Conservation (phyloP, 2,329 filamentous ascomycete species). For the Hypocreales sp. region DNA sequence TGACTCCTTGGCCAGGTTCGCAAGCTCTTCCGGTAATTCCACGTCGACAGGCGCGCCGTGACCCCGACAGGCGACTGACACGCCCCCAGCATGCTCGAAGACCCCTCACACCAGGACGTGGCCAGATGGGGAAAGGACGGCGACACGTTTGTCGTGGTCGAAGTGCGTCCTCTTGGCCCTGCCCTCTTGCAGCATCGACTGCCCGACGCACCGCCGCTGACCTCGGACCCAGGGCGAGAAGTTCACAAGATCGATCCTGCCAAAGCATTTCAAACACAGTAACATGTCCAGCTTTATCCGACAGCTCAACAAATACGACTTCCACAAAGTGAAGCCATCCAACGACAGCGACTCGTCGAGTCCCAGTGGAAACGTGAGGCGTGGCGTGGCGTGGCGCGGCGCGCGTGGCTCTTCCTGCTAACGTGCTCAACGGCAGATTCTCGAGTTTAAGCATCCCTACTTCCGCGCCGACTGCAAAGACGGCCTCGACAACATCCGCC, state of each 20-base stretch:
- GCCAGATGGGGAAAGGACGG: constrained; percentile 92
- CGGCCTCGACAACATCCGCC: constrained; percentile 86
- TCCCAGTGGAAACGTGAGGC: constrained; percentile 21
- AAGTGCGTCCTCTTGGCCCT: constrained; percentile 19
- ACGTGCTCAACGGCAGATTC: constrained; percentile 31
- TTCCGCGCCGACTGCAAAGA: constrained; percentile 95
- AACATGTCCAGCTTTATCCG: constrained; percentile 96
- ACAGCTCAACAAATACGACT: constrained; percentile 94
- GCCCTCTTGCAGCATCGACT: background rate
- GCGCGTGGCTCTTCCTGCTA: too few species aligned
- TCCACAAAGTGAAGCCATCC: constrained; percentile 74
- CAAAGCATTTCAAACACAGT: constrained; percentile 98
- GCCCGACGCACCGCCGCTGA: constrained; percentile 5
- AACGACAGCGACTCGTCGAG: constrained; percentile 18
- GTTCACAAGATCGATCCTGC: constrained; percentile 92
- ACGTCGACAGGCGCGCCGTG: background rate
- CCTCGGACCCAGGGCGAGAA: constrained; percentile 65
- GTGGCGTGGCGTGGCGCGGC: constrained; percentile 1
- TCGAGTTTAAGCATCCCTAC: constrained; percentile 90
- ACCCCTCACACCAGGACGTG: constrained; percentile 79
- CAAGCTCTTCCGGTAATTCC: constrained; percentile 89
- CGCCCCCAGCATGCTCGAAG: constrained; percentile 62
- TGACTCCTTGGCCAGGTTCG: constrained; percentile 49
- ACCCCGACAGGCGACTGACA: constrained; percentile 4
- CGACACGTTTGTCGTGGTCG: constrained; percentile 91